Evolutionary conservation across 1,284 basidiomycete genomes (phyloP).

Genomic region (Naganishia cerealis): DNA sequence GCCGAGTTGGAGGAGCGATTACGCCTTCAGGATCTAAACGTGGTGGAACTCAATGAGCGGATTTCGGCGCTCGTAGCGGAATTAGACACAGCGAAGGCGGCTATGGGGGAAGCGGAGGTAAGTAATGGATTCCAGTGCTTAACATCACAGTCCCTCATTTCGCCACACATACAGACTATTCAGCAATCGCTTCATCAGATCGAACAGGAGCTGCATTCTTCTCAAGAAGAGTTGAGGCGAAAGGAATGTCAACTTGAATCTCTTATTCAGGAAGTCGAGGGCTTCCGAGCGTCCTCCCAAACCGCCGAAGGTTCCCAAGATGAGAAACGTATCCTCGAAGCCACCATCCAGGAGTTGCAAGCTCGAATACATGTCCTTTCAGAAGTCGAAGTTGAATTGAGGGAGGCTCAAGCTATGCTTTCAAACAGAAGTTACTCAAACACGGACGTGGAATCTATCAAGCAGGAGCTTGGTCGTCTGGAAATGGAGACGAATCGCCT

Average conservation of each 20-base stretch:
- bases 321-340: neutral
- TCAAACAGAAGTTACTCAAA: neutral
- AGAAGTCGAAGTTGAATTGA: conserved; percentile 2
- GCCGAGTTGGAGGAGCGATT: neutral
- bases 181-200: neutral
- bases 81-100: conserved; percentile 2
- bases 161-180: neutral
- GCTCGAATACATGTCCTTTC: neutral
- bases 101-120: neutral
- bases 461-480: neutral
- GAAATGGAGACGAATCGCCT: conserved; percentile 5
- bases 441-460: neutral
- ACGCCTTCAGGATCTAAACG: neutral
- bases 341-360: conserved; percentile 3
- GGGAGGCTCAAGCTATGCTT: conserved; percentile 3
- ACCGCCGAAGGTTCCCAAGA: neutral
- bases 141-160: neutral
- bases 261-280: neutral
- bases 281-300: neutral
- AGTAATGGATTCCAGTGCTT: neutral
- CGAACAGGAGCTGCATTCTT: conserved; percentile 2
- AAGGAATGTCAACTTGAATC: neutral
- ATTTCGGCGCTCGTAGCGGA: neutral
- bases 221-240: neutral
- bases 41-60: neutral